Evolutionary conservation across 1,284 basidiomycete species (phyloP), one percentile per base, ranked within the genome.

Genomic region (Trametes sp.): DNA sequence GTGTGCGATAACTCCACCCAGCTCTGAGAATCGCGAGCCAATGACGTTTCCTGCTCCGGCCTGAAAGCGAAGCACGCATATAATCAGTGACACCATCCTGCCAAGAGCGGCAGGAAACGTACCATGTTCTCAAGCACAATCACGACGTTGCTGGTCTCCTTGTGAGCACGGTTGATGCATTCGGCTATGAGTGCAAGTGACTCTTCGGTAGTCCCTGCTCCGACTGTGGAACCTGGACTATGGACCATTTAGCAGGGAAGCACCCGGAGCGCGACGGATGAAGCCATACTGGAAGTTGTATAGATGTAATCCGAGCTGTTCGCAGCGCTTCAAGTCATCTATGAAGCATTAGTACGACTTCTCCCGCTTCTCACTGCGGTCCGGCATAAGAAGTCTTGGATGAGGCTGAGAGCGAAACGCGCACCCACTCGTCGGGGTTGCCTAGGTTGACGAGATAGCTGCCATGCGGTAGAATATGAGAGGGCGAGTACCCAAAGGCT

Each of bases 41-140:
- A 96, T 83, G 56, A 94, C 83, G 68, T 95, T 95, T 8, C 90
- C 90, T 26, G 88, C 83, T 24, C 93, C 93, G 1, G 92, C 91
- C 92, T 94, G 36, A 21, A 7, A 35, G 14, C 44, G 31, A 31
- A 9, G 42, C 29, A 9, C 38, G 11, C 50, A 23, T 31, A 59
- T 50, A 13, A 24, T 52, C 21, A 46, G 35, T 36, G 21, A 11
- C 19, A 21, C 10, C 4, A 14, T 6, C 8, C 3, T 1, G 28
- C n/a, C 14, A 44, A 23, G 19, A 11, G 26, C 21, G 13, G 1
- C 14, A 7, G 33, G 4, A 26, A 19, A 51, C 51, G 6, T 45
- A 86, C 93, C 94, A 96, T 96, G 71, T 94, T 95, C 75, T 96
- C 94, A 7, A 96, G 80, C 4, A 96, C 87, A 2, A 83, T 85